These are phyloP conservation scores for Chaetomium sp. DNA, from an alignment of 2,329 filamentous ascomycete genomes.

Conservation along the genomic window DNA sequence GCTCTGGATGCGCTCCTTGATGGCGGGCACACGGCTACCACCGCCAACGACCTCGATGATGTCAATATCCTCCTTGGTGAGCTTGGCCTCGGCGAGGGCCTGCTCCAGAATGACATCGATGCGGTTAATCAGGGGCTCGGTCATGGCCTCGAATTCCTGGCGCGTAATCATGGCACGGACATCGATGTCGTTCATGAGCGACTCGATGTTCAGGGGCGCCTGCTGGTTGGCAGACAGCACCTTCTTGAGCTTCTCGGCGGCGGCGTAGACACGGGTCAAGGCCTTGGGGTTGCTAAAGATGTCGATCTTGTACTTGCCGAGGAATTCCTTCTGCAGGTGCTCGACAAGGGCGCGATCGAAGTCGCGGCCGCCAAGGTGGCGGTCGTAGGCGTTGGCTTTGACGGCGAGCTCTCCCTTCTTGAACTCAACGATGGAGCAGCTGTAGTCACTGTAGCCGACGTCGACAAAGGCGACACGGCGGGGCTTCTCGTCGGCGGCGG, in stretches of 20 bases:
- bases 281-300: slow-evolving; percentile 90
- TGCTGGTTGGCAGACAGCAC: slow-evolving; percentile 92
- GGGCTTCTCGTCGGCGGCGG: slow-evolving; percentile 84
- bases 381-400: slow-evolving; percentile 89
- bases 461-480: slow-evolving; percentile 90
- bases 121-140: slow-evolving; percentile 79
- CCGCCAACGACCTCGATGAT: slow-evolving; percentile 91
- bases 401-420: slow-evolving; percentile 94
- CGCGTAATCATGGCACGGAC: slow-evolving; percentile 87
- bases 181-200: slow-evolving; percentile 96
- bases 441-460: slow-evolving; percentile 96
- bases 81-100: slow-evolving; percentile 89
- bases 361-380: slow-evolving; percentile 95
- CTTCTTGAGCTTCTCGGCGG: slow-evolving; percentile 98
- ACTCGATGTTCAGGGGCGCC: slow-evolving; percentile 94
- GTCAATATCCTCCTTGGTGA: slow-evolving; percentile 91
- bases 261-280: slow-evolving; percentile 79
- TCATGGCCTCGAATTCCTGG: slow-evolving; percentile 89
- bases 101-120: slow-evolving; percentile 78
- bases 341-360: slow-evolving; percentile 95
- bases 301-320: slow-evolving; percentile 97
- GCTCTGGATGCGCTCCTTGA: slow-evolving; percentile 85
- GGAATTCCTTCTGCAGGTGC: slow-evolving; percentile 94
- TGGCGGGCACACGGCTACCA: slow-evolving; percentile 85
- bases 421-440: slow-evolving; percentile 92